Evolutionary conservation across 2,329 filamentous ascomycete species (phyloP), one percentile per base, ranked within the genome.

Genomic region (Xylaria sp.): DNA sequence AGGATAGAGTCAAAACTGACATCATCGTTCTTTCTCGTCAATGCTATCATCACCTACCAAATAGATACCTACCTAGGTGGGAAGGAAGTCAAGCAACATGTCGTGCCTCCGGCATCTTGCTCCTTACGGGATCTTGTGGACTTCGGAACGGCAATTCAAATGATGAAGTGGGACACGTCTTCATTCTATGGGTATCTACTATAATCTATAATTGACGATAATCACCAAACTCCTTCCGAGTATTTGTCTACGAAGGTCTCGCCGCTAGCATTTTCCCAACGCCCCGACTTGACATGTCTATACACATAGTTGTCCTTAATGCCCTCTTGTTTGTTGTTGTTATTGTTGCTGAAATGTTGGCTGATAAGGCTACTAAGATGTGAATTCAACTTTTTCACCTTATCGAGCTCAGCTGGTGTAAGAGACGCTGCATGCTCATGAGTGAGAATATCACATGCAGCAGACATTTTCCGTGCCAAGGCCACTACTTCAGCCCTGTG

Each of bases 391-490:
- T 25, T 52, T 57, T 67, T 69, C 9, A 74, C 53, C 23, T 51
- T 35, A 21, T 25, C 14, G 38, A 49, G 6, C 37, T 63, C 46
- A 25, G 28, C 54, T 7, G 53, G 40, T 4, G 62, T 55, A n/a
- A 63, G 42, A 14, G 66, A 43, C 9, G 70, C 50, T 47, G 67
- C 38, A 33, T 68, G 57, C 28, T 65, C 58, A 33, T 47, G 60
- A 40, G 68, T 60, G 14, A 76, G 52, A 38, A 69, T 68, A 60
- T 74, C 73, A 52, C 66, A 69, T 15, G 71, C 68, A 31, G 70
- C 69, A 51, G 71, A 67, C 67, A 76, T 72, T 62, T 71, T 74
- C 31, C 73, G 70, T 38, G 70, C 70, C 19, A 76, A 64, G 3
- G 71, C 67, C 7, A 71, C 63, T 19, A 74, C 60, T 33, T 74